These are phyloP conservation scores for Coniosporium apollinis DNA, from an alignment of 495 filamentous ascomycete genomes.

Conservation along the genomic window DNA sequence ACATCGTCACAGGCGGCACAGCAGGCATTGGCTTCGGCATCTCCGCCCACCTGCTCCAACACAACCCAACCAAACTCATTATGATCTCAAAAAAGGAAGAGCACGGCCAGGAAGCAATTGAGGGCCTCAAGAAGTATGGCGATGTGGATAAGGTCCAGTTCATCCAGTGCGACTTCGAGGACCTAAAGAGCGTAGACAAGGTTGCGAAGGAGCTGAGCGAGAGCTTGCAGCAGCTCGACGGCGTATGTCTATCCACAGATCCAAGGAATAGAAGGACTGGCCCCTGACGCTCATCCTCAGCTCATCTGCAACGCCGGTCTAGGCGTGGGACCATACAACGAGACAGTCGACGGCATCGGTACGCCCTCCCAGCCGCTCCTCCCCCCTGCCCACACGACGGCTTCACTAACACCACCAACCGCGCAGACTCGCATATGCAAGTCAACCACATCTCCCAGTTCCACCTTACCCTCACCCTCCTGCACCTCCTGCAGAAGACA, in stretches of 20 bases:
- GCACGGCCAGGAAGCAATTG: slow-evolving; percentile 15
- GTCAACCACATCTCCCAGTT: slow-evolving; percentile 21
- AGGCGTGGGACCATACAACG: slow-evolving; percentile 19
- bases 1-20: slow-evolving; percentile 5
- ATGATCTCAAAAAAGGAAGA: slow-evolving; percentile 28
- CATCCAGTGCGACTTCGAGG: slow-evolving; percentile 16
- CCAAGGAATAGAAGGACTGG: no score
- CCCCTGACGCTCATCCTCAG: no score
- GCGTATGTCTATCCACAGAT: no score
- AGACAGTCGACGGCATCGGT: slow-evolving; percentile 16
- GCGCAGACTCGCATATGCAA: slow-evolving; percentile 19
- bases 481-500: slow-evolving; percentile 16
- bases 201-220: slow-evolving; percentile 15
- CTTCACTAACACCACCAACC: not conserved
- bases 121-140: slow-evolving; percentile 15
- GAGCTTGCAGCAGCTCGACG: slow-evolving; percentile 14
- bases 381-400: not conserved
- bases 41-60: slow-evolving; percentile 33
- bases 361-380: no score
- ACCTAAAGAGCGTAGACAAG: slow-evolving; percentile 12
- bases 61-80: slow-evolving; percentile 29
- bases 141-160: slow-evolving; percentile 12
- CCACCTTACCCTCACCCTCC: slow-evolving; percentile 17
- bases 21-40: slow-evolving; percentile 34
- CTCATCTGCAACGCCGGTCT: slow-evolving; percentile 20